These are phyloP conservation scores for Rhizopogon roseolus DNA, from an alignment of 768 basidiomycete genomes.

Conservation along the genomic window DNA sequence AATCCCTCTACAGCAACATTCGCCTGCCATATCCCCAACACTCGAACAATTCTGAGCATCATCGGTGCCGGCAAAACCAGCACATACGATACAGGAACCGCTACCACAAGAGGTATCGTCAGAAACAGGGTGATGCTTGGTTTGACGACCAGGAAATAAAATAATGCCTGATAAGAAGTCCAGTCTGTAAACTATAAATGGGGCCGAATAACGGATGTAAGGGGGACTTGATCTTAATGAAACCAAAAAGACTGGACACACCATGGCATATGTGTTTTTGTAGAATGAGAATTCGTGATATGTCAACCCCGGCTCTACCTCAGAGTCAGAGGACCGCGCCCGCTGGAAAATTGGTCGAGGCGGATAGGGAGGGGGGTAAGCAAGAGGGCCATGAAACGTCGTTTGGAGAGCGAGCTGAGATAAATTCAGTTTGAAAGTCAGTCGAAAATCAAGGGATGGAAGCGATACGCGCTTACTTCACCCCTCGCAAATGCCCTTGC, in stretches of 20 bases:
- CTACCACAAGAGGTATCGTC: constrained; percentile 45
- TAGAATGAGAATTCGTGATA: constrained; percentile 70
- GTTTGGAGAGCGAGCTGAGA: constrained; percentile 60
- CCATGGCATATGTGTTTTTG: constrained; percentile 79
- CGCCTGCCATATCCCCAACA: constrained; percentile 78
- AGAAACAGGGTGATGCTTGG: constrained; percentile 72
- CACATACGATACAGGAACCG: constrained; percentile 54
- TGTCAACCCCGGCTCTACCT: constrained; percentile 42
- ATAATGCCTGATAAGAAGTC: constrained; percentile 79
- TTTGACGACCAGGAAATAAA: constrained; percentile 88
- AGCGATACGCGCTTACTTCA: constrained; percentile 57
- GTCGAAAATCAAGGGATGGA: not conserved
- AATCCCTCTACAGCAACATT: constrained; percentile 75
- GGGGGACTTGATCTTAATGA: constrained; percentile 1
- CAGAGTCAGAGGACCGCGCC: constrained; percentile 42
- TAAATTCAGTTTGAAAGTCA: not conserved
- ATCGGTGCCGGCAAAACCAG: constrained; percentile 67
- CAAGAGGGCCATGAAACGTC: constrained; percentile 63
- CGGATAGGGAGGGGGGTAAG: constrained; percentile 60
- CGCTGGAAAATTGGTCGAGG: constrained; percentile 75
- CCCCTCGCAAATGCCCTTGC: constrained; percentile 67
- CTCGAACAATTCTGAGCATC: constrained; percentile 57
- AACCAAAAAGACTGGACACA: constrained; percentile 24
- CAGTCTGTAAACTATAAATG: constrained; percentile 65
- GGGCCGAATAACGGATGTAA: not conserved